These are phyloP conservation scores for Avicennia marina DNA, from an alignment of 257 asterid genomes.

Conservation along the genomic window DNA sequence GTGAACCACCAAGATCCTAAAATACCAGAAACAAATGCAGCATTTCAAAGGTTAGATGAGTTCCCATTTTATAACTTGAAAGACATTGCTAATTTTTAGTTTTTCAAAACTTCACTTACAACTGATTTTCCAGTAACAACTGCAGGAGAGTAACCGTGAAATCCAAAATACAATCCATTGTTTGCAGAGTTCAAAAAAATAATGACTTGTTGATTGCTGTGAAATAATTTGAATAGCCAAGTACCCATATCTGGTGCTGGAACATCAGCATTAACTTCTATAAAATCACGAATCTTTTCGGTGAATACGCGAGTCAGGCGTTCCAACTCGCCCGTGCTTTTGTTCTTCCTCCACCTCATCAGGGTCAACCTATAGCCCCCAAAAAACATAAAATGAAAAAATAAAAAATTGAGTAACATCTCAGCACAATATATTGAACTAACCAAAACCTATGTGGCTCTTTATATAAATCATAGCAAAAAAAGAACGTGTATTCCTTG, in stretches of 20 bases:
- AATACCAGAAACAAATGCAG: too few relatives aligned
- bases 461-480: too few relatives aligned
- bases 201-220: background rate
- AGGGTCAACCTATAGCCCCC: conserved; percentile 61
- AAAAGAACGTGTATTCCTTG: too few relatives aligned
- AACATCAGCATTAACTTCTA: conserved; percentile 80
- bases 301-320: conserved; percentile 89
- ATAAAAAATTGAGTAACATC: background rate
- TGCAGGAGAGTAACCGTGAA: conserved; percentile 94
- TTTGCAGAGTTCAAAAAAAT: conserved; percentile 41
- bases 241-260: conserved; percentile 99
- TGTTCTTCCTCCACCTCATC: too few relatives aligned
- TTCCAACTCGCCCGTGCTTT: conserved; percentile 94
- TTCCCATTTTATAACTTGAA: too few relatives aligned
- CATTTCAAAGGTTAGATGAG: too few relatives aligned
- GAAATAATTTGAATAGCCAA: background rate
- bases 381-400: background rate
- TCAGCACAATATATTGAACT: background rate
- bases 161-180: conserved; percentile 99
- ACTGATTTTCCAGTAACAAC: conserved; percentile 90
- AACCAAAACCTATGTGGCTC: too few relatives aligned
- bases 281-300: conserved; percentile 85
- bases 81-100: too few relatives aligned
- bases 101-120: too few relatives aligned
- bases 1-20: conserved; percentile 92